A percentile compares a stretch with the other conserved stretches of the same genome.
These are phyloP conservation scores for Graphiopsis chlorocephala DNA, from an alignment of 2,329 filamentous ascomycete species.

Conservation along the genomic window DNA sequence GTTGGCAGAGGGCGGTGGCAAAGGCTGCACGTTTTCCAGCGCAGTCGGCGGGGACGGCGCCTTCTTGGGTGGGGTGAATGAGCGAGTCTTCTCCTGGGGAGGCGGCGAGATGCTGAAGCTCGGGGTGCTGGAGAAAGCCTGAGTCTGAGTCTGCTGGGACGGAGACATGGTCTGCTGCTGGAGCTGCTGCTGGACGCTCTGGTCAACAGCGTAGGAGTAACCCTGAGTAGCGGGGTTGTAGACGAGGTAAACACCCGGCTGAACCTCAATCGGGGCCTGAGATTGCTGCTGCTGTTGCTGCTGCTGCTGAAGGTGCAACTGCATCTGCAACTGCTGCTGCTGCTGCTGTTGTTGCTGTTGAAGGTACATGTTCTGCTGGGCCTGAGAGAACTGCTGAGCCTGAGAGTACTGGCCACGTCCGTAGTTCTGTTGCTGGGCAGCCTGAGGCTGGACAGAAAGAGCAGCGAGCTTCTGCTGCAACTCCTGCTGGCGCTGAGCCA, in stretches of 20 bases:
- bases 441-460: constrained; percentile 77
- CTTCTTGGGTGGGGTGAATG: constrained; percentile 61
- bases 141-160: constrained; percentile 28
- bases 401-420: constrained; percentile 45
- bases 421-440: constrained; percentile 33
- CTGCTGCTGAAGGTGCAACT: constrained; percentile 47
- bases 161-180: constrained; percentile 31
- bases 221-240: constrained; percentile 86
- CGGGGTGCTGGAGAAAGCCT: constrained; percentile 37
- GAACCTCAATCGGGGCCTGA: constrained; percentile 64
- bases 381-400: constrained; percentile 53
- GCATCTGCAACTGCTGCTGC: constrained; percentile 60
- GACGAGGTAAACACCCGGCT: constrained; percentile 75
- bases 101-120: constrained; percentile 80
- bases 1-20: constrained; percentile 84
- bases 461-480: constrained; percentile 88
- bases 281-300: constrained; percentile 49
- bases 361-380: constrained; percentile 58
- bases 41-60: constrained; percentile 61
- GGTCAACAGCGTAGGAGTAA: constrained; percentile 76
- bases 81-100: constrained; percentile 58
- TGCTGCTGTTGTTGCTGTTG: constrained; percentile 55
- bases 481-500: constrained; percentile 91
- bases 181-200: constrained; percentile 54
- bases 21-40: constrained; percentile 62